Conservation (phyloP, 192 early-diverging fungal genomes). For the Geosiphon pyriformis region DNA sequence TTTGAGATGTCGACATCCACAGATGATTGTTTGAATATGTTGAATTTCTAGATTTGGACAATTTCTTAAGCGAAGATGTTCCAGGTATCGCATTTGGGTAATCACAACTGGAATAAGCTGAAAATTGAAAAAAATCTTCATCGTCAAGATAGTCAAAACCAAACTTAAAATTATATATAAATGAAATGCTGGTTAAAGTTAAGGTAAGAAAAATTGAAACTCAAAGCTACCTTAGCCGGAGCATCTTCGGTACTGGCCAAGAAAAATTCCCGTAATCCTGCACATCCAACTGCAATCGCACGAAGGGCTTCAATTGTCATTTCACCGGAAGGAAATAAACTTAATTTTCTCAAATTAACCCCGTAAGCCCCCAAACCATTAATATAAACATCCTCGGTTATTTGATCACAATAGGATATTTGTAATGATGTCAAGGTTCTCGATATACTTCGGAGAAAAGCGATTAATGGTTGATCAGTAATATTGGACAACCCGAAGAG, state of each 20-base stretch:
- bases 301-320: constrained; percentile 8
- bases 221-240: constrained; percentile 1
- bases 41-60: constrained; percentile 8
- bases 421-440: constrained; percentile 15
- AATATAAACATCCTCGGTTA: constrained; percentile 5
- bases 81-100: background rate
- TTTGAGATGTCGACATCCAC: constrained; percentile 15
- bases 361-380: constrained; percentile 1
- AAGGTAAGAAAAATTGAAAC: background rate
- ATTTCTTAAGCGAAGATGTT: constrained; percentile 16
- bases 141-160: background rate
- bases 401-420: constrained; percentile 18
- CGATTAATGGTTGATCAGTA: constrained; percentile 9
- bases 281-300: background rate
- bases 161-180: background rate
- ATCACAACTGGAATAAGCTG: background rate
- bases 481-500: constrained; percentile 4
- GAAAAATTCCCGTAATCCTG: constrained; percentile 14
- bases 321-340: constrained; percentile 10
- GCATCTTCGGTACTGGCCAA: constrained; percentile 24
- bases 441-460: background rate
- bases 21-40: constrained; percentile 6
- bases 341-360: constrained; percentile 12
- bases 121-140: too few species aligned
- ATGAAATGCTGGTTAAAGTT: background rate